These are phyloP conservation scores for Herpotrichia juniperi DNA, from an alignment of 2,329 filamentous ascomycete genomes.

Conservation along the genomic window DNA sequence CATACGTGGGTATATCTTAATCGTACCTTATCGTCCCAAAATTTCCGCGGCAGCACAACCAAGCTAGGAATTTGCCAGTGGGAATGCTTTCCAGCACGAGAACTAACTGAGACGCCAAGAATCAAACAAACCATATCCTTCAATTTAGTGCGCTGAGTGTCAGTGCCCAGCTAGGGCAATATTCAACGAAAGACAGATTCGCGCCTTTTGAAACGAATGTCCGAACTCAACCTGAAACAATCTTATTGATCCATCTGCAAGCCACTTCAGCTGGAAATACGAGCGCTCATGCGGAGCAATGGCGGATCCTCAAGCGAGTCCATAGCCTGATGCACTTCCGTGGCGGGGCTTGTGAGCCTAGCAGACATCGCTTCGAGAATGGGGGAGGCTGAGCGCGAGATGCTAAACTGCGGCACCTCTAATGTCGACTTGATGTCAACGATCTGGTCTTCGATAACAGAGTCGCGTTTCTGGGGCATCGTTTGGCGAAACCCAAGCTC, in stretches of 20 bases:
- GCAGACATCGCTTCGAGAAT: slow-evolving; percentile 43
- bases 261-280: slow-evolving; percentile 19
- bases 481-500: slow-evolving; percentile 54
- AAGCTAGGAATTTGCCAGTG: too few relatives aligned
- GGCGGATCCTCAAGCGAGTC: slow-evolving; percentile 37
- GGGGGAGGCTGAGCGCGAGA: slow-evolving; percentile 41
- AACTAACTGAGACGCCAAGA: neutral
- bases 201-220: neutral
- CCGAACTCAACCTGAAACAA: neutral
- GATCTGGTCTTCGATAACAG: slow-evolving; percentile 34
- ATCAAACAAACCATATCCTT: neutral
- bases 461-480: slow-evolving; percentile 46
- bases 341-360: slow-evolving; percentile 33
- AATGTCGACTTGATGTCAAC: slow-evolving; percentile 28
- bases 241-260: neutral
- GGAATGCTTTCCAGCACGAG: neutral
- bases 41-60: too few relatives aligned
- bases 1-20: slow-evolving; percentile 1
- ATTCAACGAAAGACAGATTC: neutral
- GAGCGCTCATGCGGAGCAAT: slow-evolving; percentile 38
- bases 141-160: neutral
- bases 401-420: slow-evolving; percentile 34
- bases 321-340: slow-evolving; percentile 19
- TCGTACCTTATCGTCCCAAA: neutral
- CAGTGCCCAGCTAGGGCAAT: neutral